Evolutionary conservation across 768 basidiomycete species (phyloP), one percentile per base, ranked within the genome.

Genomic region (Boletales sp.): DNA sequence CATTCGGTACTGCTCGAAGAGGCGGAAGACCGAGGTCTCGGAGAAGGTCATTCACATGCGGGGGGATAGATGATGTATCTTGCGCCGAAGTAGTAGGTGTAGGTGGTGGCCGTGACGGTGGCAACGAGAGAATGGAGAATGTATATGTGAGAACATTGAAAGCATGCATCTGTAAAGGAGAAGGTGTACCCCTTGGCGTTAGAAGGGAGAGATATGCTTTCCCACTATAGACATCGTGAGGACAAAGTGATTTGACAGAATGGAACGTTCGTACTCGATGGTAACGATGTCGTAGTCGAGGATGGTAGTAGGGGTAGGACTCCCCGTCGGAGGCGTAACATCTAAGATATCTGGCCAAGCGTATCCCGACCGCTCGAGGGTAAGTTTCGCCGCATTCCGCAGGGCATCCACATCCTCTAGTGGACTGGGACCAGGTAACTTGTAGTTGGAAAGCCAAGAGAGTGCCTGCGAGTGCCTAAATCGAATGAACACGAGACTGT

Each of bases 1-100:
- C 53, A 36, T 69, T 59, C 19, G 65, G 65, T 9, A 61, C 69
- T 36, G 71, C 65, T 21, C 75, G 77, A 43, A 82, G 62, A 15
- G 75, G 73, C 0, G 80, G 79, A 38, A 86, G 69, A 17, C 84
- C 86, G 48, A 86, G 74, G 51, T 86, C 83, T 50, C 80, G 83
- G 10, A 88, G 74, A 30, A 84, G 72, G 24, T 74, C 69, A 45
- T 86, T 84, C 55, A 87, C 71, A 49, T 84, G 73, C 27, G 73
- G 75, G 40, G 77, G 76, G 21, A 76, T 58, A 47, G 71, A 63
- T 4, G 54, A 40, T 11, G 47, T 27, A 37, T 49, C 44, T 19
- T 52, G 36, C 41, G 66, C 54, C 17, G 69, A 63, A 48, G 67
- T 67, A 53, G 54, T 61, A 30, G 57, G 59, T 36, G 61, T 34